These are phyloP conservation scores for Durotheca rogersii DNA, from an alignment of 495 filamentous ascomycete species.

Conservation along the genomic window DNA sequence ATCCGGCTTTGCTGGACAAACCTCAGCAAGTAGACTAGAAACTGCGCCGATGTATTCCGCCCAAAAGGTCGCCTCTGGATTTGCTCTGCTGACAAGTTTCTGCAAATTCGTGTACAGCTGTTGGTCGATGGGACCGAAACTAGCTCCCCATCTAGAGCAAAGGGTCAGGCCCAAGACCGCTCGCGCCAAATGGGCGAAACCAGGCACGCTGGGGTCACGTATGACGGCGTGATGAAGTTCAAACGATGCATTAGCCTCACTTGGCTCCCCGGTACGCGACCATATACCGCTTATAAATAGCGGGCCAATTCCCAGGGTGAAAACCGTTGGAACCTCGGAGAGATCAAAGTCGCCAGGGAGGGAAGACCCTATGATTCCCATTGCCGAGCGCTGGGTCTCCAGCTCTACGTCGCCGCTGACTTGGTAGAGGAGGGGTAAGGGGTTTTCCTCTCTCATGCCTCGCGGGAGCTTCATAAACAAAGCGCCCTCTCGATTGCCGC, in stretches of 20 bases:
- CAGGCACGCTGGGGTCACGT: constrained; percentile 66
- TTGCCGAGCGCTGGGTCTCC: constrained; percentile 47
- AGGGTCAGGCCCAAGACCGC: constrained; percentile 71
- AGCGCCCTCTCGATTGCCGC: constrained; percentile 80
- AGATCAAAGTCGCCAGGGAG: constrained; percentile 52
- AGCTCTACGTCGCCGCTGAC: constrained; percentile 40
- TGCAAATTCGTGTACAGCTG: constrained; percentile 42
- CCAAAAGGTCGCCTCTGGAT: constrained; percentile 44
- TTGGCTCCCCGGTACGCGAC: constrained; percentile 45
- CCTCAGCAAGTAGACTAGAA: constrained; percentile 34
- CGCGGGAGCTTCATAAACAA: constrained; percentile 66
- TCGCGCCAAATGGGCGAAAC: constrained; percentile 69
- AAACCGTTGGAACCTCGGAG: constrained; percentile 48
- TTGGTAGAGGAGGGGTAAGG: constrained; percentile 56
- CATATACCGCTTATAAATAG: constrained; percentile 49
- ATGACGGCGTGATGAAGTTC: constrained; percentile 72
- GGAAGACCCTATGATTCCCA: constrained; percentile 54
- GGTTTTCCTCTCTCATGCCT: constrained; percentile 60
- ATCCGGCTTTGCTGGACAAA: constrained; percentile 40
- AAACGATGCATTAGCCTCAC: constrained; percentile 59
- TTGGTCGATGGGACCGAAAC: constrained; percentile 54
- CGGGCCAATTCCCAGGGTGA: constrained; percentile 42
- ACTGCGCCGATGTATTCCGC: constrained; percentile 47
- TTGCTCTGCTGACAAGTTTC: constrained; percentile 32
- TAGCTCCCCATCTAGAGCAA: constrained; percentile 73